phyloP scores from a whole-genome alignment of 805 yeast species.

The Metschnikowia corniflorae region DNA sequence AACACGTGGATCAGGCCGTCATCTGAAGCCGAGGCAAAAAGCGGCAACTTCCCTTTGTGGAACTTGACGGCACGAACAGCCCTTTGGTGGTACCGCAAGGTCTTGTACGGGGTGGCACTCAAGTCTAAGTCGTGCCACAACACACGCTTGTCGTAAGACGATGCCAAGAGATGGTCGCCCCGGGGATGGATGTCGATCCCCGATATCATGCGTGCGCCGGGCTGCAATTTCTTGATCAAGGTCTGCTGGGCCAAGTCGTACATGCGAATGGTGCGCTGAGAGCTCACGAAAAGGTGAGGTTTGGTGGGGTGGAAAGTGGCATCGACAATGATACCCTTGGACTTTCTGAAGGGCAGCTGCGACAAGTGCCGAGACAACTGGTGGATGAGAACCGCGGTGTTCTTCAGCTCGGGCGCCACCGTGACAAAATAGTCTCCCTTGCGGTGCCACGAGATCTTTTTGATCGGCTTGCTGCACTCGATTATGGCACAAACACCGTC shows the following conservation, averaged over 20 bases:
- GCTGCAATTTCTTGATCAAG: conserved; percentile 77
- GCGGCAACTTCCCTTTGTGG: conserved; percentile 82
- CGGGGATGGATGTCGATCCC: conserved; percentile 91
- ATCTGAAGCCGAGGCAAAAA: conserved; percentile 92
- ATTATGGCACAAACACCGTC: conserved; percentile 74
- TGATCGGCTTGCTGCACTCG: conserved; percentile 62
- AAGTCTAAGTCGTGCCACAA: conserved; percentile 97
- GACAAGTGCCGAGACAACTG: conserved; percentile 92
- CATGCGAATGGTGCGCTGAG: conserved; percentile 87
- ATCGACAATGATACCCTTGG: conserved; percentile 92
- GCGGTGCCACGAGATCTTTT: conserved; percentile 90
- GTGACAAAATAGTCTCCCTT: conserved; percentile 96
- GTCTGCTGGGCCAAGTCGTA: conserved; percentile 88
- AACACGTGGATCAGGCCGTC: conserved; percentile 91
- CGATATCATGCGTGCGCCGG: conserved; percentile 95
- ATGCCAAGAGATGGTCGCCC: conserved; percentile 91
- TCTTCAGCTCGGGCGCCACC: conserved; percentile 90
- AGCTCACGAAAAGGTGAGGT: conserved; percentile 89
- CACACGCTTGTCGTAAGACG: conserved; percentile 91
- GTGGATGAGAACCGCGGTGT: conserved; percentile 87
- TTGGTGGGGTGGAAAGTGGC: conserved; percentile 96
- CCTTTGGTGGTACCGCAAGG: conserved; percentile 88
- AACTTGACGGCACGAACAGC: conserved; percentile 87
- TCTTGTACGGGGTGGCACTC: conserved; percentile 86
- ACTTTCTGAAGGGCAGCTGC: conserved; percentile 91